phyloP scores from a whole-genome alignment of 768 basidiomycete species.

The Phallus indusiatus region DNA sequence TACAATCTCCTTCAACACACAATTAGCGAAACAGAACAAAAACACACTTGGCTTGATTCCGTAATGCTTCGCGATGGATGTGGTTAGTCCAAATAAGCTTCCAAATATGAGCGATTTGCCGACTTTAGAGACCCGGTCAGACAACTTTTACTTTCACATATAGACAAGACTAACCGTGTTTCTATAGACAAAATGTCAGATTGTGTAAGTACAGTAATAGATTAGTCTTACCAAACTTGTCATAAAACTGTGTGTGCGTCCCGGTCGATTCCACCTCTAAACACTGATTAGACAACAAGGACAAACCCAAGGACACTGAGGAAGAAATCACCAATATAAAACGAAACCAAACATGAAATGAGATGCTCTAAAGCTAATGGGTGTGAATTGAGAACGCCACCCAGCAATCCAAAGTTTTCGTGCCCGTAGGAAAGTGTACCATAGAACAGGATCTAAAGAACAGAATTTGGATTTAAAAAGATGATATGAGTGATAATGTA shows the following conservation, averaged over 20 bases:
- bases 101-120: conserved; percentile 81
- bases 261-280: conserved; percentile 96
- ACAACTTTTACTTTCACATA: background rate
- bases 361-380: conserved; percentile 79
- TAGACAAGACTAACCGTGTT: conserved; percentile 34
- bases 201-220: background rate
- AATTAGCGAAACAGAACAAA: background rate
- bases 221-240: conserved; percentile 79
- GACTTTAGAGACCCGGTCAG: conserved; percentile 31
- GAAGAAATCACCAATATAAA: conserved; percentile 69
- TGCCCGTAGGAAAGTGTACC: conserved; percentile 56
- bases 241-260: conserved; percentile 96
- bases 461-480: background rate
- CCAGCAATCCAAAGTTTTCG: conserved; percentile 65
- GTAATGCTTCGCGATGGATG: conserved; percentile 77
- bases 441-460: conserved; percentile 57
- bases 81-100: conserved; percentile 91
- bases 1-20: conserved; percentile 20
- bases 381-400: conserved; percentile 74
- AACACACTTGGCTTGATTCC: conserved; percentile 64
- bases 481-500: background rate
- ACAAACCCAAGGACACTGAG: background rate
- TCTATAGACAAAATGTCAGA: conserved; percentile 27
- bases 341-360: conserved; percentile 85
- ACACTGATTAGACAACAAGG: conserved; percentile 7